phyloP scores from a whole-genome alignment of 352 stramenopile species.

The Globisporangium carolinianum region DNA sequence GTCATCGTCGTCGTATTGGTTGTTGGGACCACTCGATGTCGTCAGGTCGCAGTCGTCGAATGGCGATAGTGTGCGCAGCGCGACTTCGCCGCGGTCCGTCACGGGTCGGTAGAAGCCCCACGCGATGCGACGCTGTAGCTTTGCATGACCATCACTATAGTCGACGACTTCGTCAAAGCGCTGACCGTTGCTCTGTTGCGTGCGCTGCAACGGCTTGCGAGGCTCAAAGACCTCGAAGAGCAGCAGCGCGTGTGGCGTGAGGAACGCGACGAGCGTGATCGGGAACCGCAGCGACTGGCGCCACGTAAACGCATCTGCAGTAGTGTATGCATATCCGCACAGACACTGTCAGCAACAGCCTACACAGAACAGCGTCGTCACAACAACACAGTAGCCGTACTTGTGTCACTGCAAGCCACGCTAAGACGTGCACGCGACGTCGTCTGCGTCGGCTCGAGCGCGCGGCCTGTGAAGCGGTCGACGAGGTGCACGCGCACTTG shows the following conservation, averaged over 20 bases:
- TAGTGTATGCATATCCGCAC: no score
- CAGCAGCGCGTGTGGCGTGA: constrained; percentile 34
- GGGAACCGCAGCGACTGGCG: constrained; percentile 28
- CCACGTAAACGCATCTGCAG: constrained; percentile 48
- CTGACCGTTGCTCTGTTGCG: constrained; percentile 6
- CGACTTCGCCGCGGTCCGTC: constrained; percentile 35
- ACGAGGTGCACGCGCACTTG: constrained; percentile 41
- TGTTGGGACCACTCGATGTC: not conserved
- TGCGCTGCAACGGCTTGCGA: constrained; percentile 8
- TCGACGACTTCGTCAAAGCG: constrained; percentile 17
- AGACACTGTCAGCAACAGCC: not conserved
- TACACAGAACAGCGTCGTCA: no score
- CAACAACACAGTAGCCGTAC: constrained; percentile 1
- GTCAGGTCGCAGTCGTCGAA: constrained; percentile 1
- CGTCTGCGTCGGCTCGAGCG: constrained; percentile 21
- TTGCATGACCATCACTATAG: not conserved
- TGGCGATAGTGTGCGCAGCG: constrained; percentile 16
- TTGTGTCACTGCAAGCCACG: constrained; percentile 2
- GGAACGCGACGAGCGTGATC: constrained; percentile 23
- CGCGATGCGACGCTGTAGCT: constrained; percentile 26
- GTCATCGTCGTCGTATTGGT: not conserved
- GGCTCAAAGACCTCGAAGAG: constrained; percentile 55
- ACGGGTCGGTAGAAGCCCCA: constrained; percentile 65
- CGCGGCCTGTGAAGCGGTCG: constrained; percentile 39
- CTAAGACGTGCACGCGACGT: constrained; percentile 15